Percentiles rank a stretch among this genome's conserved stretches.
phyloP scores from a whole-genome alignment of 441 rosid genomes.

The Eutrema salsugineum region DNA sequence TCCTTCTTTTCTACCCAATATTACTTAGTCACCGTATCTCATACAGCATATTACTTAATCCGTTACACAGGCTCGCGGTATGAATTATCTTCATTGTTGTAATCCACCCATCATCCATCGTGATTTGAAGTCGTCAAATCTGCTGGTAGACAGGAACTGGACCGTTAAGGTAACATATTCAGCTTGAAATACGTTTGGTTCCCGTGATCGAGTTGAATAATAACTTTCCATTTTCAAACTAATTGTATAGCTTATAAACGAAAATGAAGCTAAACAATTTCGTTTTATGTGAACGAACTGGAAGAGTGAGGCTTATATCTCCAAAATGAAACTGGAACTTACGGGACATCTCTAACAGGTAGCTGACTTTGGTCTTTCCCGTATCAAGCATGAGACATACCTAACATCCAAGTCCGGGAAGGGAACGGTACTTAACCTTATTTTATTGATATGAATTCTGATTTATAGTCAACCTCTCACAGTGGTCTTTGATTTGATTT shows the following conservation, averaged over 20 bases:
- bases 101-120: constrained; percentile 96
- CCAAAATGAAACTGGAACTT: neutral
- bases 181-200: neutral
- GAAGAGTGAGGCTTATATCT: neutral
- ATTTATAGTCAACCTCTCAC: neutral
- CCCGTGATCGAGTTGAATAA: neutral
- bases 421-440: constrained; percentile 70
- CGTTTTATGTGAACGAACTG: neutral
- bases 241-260: neutral
- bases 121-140: constrained; percentile 97
- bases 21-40: constrained; percentile 18
- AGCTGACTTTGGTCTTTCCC: constrained; percentile 95
- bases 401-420: constrained; percentile 77
- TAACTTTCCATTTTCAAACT: neutral
- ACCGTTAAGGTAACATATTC: constrained; percentile 70
- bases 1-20: neutral
- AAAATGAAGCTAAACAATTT: neutral
- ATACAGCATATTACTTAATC: constrained; percentile 25
- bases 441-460: neutral
- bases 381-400: constrained; percentile 85
- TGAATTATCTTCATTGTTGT: constrained; percentile 92
- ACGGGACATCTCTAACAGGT: constrained; percentile 50
- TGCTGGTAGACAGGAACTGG: constrained; percentile 92
- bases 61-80: constrained; percentile 75
- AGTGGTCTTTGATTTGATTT: constrained; percentile 11